These are phyloP conservation scores for Harrya chromipes DNA, from an alignment of 768 basidiomycete species.

Conservation along the genomic window DNA sequence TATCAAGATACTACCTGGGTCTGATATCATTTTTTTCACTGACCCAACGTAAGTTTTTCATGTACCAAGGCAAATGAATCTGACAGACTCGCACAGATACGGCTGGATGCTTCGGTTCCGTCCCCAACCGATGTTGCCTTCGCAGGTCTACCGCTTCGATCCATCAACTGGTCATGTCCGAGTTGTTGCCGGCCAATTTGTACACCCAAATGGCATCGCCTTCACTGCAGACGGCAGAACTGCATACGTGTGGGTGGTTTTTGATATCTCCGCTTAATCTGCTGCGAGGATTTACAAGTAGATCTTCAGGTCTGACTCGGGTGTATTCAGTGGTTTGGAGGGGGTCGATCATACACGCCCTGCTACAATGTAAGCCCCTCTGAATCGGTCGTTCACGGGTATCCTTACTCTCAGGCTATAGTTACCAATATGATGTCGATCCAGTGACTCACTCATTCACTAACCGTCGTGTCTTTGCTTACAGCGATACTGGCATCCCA, in stretches of 20 bases:
- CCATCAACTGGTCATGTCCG: constrained; percentile 60
- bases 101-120: constrained; percentile 67
- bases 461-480: constrained; percentile 68
- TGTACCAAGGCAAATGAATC: no score
- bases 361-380: constrained; percentile 57
- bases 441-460: constrained; percentile 47
- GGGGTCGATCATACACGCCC: constrained; percentile 56
- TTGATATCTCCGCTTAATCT: not conserved
- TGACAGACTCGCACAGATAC: constrained; percentile 41
- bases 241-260: constrained; percentile 54
- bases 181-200: constrained; percentile 76
- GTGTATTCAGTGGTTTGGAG: constrained; percentile 37
- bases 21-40: constrained; percentile 71
- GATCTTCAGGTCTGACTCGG: constrained; percentile 33
- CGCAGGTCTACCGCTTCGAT: constrained; percentile 55
- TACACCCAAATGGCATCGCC: constrained; percentile 70
- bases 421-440: constrained; percentile 70
- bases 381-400: not conserved
- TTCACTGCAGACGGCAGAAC: constrained; percentile 62
- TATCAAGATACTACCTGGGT: constrained; percentile 65
- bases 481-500: constrained; percentile 59
- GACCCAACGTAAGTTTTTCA: constrained; percentile 52
- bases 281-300: constrained; percentile 5
- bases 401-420: constrained; percentile 20
- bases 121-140: constrained; percentile 59